A percentile compares a stretch with the other conserved stretches of the same genome.
phyloP scores from a whole-genome alignment of 805 yeast genomes.

The Candida broadrunensis region DNA sequence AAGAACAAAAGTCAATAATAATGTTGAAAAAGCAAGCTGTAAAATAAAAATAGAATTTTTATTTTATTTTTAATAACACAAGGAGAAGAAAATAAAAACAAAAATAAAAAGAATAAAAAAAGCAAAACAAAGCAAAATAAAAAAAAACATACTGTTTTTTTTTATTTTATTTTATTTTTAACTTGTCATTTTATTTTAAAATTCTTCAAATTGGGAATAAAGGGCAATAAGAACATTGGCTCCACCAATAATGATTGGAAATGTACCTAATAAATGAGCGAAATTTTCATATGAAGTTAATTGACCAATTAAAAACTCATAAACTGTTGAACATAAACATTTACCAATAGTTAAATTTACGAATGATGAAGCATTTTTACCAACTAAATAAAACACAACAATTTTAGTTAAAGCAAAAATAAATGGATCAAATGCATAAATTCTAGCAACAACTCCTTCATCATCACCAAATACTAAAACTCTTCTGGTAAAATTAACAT shows the following conservation, averaged over 20 bases:
- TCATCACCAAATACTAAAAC: constrained; percentile 32
- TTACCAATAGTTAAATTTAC: constrained; percentile 20
- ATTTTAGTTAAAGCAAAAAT: constrained; percentile 48
- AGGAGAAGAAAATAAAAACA: constrained; percentile 3
- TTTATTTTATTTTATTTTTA: too few species aligned
- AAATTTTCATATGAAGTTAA: constrained; percentile 38
- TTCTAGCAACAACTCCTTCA: constrained; percentile 31
- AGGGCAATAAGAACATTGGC: constrained; percentile 47
- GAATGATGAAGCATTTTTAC: constrained; percentile 22
- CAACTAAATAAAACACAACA: constrained; percentile 38
- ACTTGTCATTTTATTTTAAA: too few species aligned
- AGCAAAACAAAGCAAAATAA: too few species aligned
- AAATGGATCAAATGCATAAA: constrained; percentile 51
- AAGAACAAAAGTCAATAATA: too few species aligned
- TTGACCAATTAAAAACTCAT: constrained; percentile 29
- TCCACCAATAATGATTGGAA: constrained; percentile 45
- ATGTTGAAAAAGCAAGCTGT: too few species aligned
- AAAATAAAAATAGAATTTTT: too few species aligned
- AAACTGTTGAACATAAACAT: constrained; percentile 24
- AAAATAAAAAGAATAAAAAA: too few species aligned
- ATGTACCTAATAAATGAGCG: constrained; percentile 39
- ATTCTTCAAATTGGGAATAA: constrained; percentile 50
- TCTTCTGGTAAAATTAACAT: constrained; percentile 50
- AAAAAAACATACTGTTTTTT: too few species aligned
- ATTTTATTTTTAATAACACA: constrained; percentile 7